Conservation (phyloP, 805 yeast species). For the Wickerhamomyces silvicola region DNA sequence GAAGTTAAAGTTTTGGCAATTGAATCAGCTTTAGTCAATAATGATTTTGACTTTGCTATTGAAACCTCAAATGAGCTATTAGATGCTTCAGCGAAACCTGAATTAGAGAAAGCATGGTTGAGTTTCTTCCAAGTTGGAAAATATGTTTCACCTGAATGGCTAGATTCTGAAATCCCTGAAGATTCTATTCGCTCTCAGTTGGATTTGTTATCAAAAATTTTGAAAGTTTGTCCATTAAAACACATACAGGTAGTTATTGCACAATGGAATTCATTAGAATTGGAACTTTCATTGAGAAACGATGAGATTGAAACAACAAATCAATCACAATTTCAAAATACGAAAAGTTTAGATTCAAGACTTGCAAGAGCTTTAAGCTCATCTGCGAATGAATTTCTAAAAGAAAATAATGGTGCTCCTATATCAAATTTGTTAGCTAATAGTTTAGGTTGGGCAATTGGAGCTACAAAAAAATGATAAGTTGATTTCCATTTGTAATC, state of each 20-base stretch:
- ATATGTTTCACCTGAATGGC: constrained; percentile 41
- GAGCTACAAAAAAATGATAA: no score
- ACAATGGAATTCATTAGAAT: constrained; percentile 55
- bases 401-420: constrained; percentile 18
- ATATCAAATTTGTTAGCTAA: constrained; percentile 39
- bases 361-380: constrained; percentile 18
- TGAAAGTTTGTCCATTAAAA: constrained; percentile 46
- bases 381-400: constrained; percentile 15
- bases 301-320: constrained; percentile 5
- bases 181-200: constrained; percentile 42
- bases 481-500: no score
- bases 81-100: constrained; percentile 18
- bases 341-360: constrained; percentile 12
- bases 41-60: constrained; percentile 56
- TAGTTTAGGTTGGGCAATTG: constrained; percentile 48
- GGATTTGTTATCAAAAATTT: constrained; percentile 43
- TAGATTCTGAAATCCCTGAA: constrained; percentile 29
- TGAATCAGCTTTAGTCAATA: constrained; percentile 57
- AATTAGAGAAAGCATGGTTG: constrained; percentile 47
- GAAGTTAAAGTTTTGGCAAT: constrained; percentile 45
- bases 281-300: constrained; percentile 28
- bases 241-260: constrained; percentile 50
- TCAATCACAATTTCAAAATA: neutral
- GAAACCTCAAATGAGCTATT: constrained; percentile 34
- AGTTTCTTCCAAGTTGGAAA: constrained; percentile 72